Percentiles rank a stretch among this genome's conserved stretches.
These are phyloP conservation scores for Solanum arcanum DNA, from an alignment of 257 asterid species.

Conservation along the genomic window DNA sequence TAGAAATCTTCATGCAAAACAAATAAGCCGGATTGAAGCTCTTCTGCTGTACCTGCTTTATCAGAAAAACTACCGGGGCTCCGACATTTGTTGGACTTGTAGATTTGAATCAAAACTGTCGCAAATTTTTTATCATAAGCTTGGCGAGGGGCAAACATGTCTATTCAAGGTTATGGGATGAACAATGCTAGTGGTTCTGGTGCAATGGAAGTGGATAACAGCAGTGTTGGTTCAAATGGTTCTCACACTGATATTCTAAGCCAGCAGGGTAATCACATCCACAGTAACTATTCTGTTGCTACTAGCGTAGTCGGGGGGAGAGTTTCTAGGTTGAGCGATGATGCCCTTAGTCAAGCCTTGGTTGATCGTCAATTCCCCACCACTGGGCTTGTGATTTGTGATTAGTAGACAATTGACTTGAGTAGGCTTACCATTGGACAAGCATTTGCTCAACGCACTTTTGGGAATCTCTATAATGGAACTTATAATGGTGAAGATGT, in stretches of 20 bases:
- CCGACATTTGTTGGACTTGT: too few relatives aligned
- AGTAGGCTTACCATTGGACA: constrained; percentile 90
- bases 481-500: constrained; percentile 89
- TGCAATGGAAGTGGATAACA: constrained; percentile 76
- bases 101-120: too few relatives aligned
- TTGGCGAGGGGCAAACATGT: constrained; percentile 81
- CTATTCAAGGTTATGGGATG: constrained; percentile 73
- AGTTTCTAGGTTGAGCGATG: constrained; percentile 58
- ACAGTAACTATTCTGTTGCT: constrained; percentile 42
- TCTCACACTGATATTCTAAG: constrained; percentile 72
- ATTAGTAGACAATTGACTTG: constrained; percentile 88
- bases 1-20: too few relatives aligned
- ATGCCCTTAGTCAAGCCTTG: constrained; percentile 82
- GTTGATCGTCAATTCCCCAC: constrained; percentile 79
- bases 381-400: constrained; percentile 70
- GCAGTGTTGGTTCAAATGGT: constrained; percentile 80
- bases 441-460: constrained; percentile 95
- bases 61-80: too few relatives aligned
- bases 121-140: constrained; percentile 47
- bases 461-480: constrained; percentile 87
- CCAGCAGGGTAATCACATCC: constrained; percentile 39
- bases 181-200: constrained; percentile 43
- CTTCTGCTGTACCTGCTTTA: too few relatives aligned
- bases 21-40: too few relatives aligned
- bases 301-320: constrained; percentile 65